Conservation (phyloP, 805 yeast genomes). For the Saturnispora mendoncae region DNA sequence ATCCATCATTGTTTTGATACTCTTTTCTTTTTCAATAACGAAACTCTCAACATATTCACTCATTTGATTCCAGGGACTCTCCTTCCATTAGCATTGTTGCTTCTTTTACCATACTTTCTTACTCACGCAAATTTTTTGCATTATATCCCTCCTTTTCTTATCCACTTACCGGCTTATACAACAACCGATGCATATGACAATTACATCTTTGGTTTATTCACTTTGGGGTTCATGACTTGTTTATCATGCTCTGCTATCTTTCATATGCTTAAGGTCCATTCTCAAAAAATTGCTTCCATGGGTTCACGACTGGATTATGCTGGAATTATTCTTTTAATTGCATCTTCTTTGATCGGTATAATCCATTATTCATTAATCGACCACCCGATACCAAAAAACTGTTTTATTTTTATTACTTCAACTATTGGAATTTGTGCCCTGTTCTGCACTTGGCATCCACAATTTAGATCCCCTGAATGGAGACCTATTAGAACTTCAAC, state of each 20-base stretch:
- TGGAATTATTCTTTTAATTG: slow-evolving; percentile 45
- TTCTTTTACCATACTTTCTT: slow-evolving; percentile 20
- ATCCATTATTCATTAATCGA: slow-evolving; percentile 39
- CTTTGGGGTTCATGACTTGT: slow-evolving; percentile 37
- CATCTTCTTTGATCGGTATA: slow-evolving; percentile 36
- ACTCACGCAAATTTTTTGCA: slow-evolving; percentile 15
- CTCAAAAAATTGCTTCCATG: slow-evolving; percentile 32
- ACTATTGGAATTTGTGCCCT: slow-evolving; percentile 55
- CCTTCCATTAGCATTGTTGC: slow-evolving; percentile 19
- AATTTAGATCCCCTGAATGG: slow-evolving; percentile 62
- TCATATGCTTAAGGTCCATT: slow-evolving; percentile 45
- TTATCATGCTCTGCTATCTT: slow-evolving; percentile 41
- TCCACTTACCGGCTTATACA: slow-evolving; percentile 22
- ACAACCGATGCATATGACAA: slow-evolving; percentile 29
- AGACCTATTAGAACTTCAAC: slow-evolving; percentile 68
- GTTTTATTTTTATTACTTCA: slow-evolving; percentile 39
- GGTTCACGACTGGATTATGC: slow-evolving; percentile 48
- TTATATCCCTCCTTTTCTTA: slow-evolving; percentile 19
- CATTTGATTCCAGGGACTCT: slow-evolving; percentile 41
- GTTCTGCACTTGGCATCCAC: slow-evolving; percentile 51
- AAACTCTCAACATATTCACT: slow-evolving; percentile 42
- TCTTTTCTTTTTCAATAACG: slow-evolving; percentile 41
- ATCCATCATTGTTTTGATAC: slow-evolving; percentile 33
- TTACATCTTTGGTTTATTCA: slow-evolving; percentile 35
- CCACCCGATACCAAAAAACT: slow-evolving; percentile 25